A percentile compares a stretch with the other conserved stretches of the same genome.
Evolutionary conservation across 2,329 filamentous ascomycete species (phyloP).

Genomic region (Aureobasidium sp.): DNA sequence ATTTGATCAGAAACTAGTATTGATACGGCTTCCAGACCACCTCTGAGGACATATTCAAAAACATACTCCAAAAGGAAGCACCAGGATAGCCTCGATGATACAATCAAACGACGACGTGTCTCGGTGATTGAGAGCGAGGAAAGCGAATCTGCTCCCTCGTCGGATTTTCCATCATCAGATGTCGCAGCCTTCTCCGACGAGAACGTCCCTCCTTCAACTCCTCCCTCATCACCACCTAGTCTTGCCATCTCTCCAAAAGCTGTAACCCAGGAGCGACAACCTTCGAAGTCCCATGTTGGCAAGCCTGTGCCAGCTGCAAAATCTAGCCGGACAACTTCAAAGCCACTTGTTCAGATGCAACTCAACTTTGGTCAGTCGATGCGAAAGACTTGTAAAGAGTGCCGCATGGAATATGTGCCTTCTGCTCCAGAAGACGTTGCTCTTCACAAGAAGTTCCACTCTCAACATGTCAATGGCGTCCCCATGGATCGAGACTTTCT

Average conservation of each 20-base stretch:
- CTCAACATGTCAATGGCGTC: slow-evolving; percentile 51
- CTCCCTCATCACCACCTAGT: slow-evolving; percentile 43
- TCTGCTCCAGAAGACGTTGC: slow-evolving; percentile 53
- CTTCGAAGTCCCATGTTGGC: not conserved
- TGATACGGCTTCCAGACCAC: not conserved
- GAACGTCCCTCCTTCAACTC: slow-evolving; percentile 30
- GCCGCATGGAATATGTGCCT: slow-evolving; percentile 59
- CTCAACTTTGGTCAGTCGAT: slow-evolving; percentile 49
- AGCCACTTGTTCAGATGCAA: slow-evolving; percentile 48
- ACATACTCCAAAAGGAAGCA: slow-evolving; percentile 8
- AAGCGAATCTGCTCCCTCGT: not conserved
- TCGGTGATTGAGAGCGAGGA: not conserved
- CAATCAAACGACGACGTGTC: slow-evolving; percentile 13
- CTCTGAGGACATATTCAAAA: slow-evolving; percentile 1
- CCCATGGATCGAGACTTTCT: slow-evolving; percentile 52
- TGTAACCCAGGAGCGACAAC: slow-evolving; percentile 22
- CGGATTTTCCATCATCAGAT: slow-evolving; percentile 15
- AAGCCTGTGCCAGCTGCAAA: not conserved
- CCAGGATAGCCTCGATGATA: not conserved
- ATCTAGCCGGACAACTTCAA: slow-evolving; percentile 14
- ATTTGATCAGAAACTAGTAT: not conserved
- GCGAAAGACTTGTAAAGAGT: slow-evolving; percentile 49
- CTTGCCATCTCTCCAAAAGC: slow-evolving; percentile 18
- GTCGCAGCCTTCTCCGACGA: slow-evolving; percentile 20
- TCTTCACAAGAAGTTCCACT: slow-evolving; percentile 56